Conservation (phyloP, 129 eudicot genomes). For the Arctium lappa region DNA sequence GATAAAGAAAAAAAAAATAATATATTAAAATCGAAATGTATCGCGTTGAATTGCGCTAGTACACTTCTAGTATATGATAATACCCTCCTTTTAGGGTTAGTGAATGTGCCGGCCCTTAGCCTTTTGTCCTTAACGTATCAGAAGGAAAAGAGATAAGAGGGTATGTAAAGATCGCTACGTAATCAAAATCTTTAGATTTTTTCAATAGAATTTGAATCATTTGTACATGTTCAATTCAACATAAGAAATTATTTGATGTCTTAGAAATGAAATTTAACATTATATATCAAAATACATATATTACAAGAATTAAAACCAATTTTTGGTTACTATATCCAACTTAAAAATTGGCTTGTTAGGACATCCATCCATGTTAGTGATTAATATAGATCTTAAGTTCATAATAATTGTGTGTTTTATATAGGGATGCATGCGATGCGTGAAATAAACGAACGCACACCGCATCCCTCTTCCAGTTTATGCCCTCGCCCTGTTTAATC, state of each 20-base stretch:
- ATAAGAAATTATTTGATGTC: too few relatives aligned
- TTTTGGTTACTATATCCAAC: not conserved
- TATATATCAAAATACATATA: not conserved
- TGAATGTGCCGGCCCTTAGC: not conserved
- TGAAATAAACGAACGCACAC: not conserved
- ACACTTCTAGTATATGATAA: too few relatives aligned
- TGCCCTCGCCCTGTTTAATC: too few relatives aligned
- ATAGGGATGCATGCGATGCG: not conserved
- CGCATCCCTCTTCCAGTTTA: too few relatives aligned
- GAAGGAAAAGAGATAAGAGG: not conserved
- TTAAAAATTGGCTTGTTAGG: not conserved
- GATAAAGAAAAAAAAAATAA: too few relatives aligned
- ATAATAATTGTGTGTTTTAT: not conserved
- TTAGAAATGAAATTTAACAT: too few relatives aligned
- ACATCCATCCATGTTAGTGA: too few relatives aligned
- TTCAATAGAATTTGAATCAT: not conserved
- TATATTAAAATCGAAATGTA: too few relatives aligned
- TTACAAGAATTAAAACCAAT: not conserved
- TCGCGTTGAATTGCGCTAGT: too few relatives aligned
- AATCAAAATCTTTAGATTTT: not conserved
- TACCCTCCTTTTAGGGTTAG: not conserved
- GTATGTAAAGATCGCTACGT: not conserved
- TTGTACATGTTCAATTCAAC: not conserved
- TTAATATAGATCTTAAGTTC: not conserved
- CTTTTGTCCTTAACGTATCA: not conserved